Base-by-base conservation (phyloP, 805 yeast species). In the Spathaspora arborariae region DNA sequence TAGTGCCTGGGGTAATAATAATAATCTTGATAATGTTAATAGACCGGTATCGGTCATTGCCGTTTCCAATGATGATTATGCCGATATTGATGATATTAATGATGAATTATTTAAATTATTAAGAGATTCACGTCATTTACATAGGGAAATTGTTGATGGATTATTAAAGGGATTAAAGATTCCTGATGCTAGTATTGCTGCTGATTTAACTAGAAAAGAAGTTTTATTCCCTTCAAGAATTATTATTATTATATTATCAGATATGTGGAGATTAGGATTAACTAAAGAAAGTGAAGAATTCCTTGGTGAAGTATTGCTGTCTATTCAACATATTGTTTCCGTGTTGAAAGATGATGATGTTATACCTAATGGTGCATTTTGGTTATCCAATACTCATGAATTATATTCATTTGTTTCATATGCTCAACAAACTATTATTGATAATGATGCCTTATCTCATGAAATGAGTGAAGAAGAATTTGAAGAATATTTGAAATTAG, bases 221-320 rank as follows among this genome's bases (percentile, higher is more conserved):
- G 96, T 92, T 9, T 74, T 94, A 45, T 94, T 90, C 82, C 99
- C 99, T 21, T 94, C 97, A 1, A 82, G 97, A 74, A 88, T 94
- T 54, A 82, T 94, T 59, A 92, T 94, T 59, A 85, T 94, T 54
- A 85, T 92, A 27, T 74, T 92, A 53, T 84, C 95, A 58, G 99
- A 94, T 65, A 90, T 94, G 98, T 94, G 99, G 99, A 80, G 98
- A 68, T 75, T 92, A 41, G 98, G 98, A 2, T 78, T 90, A 58
- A 89, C 97, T 13, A 82, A 85, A 54, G 97, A 92, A 65, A 83
- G 92, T 61, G 98, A 94, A 71, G 83, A 82, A 47, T 87, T 94
- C 62, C 72, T 94, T 51, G 97, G 97, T 41, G 91, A 86, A 62
- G 95, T 90, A 2, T 76, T 92, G 62, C 80, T 88, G 22, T 85